Evolutionary conservation across 257 asterid species (phyloP).

Genomic region (Jaltomata sinuosa): DNA sequence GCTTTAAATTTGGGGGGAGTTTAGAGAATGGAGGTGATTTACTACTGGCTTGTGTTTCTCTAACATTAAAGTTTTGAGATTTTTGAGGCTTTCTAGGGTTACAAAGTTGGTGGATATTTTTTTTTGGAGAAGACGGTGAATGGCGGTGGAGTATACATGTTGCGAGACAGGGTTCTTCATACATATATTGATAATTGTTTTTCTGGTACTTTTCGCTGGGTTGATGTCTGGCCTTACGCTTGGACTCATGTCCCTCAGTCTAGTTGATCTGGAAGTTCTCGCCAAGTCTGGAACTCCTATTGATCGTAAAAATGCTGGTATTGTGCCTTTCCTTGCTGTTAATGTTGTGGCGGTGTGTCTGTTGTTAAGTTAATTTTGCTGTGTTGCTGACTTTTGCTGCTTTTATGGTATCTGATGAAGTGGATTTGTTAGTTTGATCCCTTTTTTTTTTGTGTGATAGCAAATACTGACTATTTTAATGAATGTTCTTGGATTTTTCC

Average conservation of each 20-base stretch:
- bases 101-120: not conserved
- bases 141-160: constrained; percentile 89
- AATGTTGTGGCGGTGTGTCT: not conserved
- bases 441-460: not conserved
- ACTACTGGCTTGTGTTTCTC: not conserved
- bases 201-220: constrained; percentile 78
- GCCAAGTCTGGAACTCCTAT: constrained; percentile 82
- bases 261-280: constrained; percentile 96
- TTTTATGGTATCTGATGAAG: not conserved
- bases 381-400: not conserved
- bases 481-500: not conserved
- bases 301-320: constrained; percentile 73
- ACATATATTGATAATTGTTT: constrained; percentile 41
- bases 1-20: not conserved
- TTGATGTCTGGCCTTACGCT: constrained; percentile 94
- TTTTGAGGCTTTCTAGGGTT: not conserved
- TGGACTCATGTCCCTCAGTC: constrained; percentile 95
- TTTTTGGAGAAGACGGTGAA: constrained; percentile 13
- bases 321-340: not conserved
- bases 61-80: not conserved
- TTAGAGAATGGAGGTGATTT: not conserved
- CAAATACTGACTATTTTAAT: not conserved
- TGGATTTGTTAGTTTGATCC: not conserved
- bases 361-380: not conserved
- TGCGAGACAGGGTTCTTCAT: constrained; percentile 59